Evolutionary conservation across 176 grass and related monocot genomes (phyloP).

Genomic region (Zoysia pacifica): DNA sequence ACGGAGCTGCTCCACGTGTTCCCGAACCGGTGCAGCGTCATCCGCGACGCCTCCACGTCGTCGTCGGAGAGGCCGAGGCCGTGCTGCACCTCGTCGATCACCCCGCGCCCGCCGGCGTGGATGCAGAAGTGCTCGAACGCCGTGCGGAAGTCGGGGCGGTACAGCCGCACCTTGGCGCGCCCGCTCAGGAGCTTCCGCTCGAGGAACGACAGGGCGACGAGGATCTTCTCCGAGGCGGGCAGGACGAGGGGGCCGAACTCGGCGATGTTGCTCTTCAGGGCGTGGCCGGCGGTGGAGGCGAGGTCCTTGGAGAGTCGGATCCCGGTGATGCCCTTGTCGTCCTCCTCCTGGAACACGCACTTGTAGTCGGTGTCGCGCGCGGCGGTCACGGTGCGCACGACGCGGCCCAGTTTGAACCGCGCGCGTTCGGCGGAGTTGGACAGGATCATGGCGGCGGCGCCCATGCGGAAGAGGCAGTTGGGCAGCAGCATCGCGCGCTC

Average conservation of each 20-base stretch:
- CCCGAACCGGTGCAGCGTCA: too few relatives aligned
- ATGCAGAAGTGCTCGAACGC: constrained; percentile 44
- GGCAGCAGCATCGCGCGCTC: constrained; percentile 29
- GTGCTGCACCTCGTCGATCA: too few relatives aligned
- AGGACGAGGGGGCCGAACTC: constrained; percentile 9
- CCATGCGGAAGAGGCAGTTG: constrained; percentile 38
- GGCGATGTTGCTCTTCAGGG: constrained; percentile 32
- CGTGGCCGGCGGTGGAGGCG: neutral
- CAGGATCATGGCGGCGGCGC: constrained; percentile 35
- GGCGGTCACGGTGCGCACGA: constrained; percentile 23
- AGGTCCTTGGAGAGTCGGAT: constrained; percentile 31
- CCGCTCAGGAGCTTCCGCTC: neutral
- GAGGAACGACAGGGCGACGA: neutral
- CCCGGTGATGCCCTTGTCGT: neutral
- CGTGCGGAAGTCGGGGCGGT: neutral
- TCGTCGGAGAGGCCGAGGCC: neutral
- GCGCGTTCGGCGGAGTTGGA: constrained; percentile 6
- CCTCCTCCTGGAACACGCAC: constrained; percentile 38
- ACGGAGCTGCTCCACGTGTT: too few relatives aligned
- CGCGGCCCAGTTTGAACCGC: constrained; percentile 20
- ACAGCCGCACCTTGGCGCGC: neutral
- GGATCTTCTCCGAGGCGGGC: constrained; percentile 32
- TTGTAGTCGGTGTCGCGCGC: constrained; percentile 19
- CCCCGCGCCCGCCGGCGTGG: constrained; percentile 40
- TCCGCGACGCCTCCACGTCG: too few relatives aligned